Percentiles rank a stretch among this genome's conserved stretches.
Conservation (phyloP, 805 yeast genomes). For the Starmerella roubikii region DNA sequence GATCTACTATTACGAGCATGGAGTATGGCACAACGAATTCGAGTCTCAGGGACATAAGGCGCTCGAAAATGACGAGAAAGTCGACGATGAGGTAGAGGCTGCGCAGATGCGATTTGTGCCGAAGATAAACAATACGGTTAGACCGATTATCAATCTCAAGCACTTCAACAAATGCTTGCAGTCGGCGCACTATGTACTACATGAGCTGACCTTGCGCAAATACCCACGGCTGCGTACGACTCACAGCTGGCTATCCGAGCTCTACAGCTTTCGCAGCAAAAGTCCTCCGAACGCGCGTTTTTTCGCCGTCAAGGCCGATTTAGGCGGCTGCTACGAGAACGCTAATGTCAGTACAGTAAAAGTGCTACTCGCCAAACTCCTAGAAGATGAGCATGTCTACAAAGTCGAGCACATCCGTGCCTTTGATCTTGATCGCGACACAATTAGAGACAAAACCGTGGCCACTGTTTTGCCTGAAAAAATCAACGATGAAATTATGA, state of each 20-base stretch:
- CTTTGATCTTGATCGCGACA: background rate
- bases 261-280: constrained; percentile 26
- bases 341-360: constrained; percentile 25
- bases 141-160: constrained; percentile 16
- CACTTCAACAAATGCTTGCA: constrained; percentile 8
- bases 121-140: constrained; percentile 11
- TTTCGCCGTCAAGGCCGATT: constrained; percentile 58
- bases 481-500: background rate
- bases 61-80: background rate
- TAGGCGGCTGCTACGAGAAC: constrained; percentile 62
- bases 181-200: constrained; percentile 22
- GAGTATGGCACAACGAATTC: constrained; percentile 30
- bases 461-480: background rate
- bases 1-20: constrained; percentile 11
- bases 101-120: constrained; percentile 14
- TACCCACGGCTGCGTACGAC: background rate
- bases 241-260: constrained; percentile 34
- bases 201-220: constrained; percentile 30
- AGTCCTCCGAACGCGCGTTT: constrained; percentile 27
- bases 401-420: background rate
- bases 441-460: background rate
- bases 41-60: constrained; percentile 26
- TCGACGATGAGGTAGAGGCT: background rate
- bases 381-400: constrained; percentile 1
- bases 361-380: constrained; percentile 1